phyloP scores from a whole-genome alignment of 257 asterid genomes.

The Mitragyna speciosa region DNA sequence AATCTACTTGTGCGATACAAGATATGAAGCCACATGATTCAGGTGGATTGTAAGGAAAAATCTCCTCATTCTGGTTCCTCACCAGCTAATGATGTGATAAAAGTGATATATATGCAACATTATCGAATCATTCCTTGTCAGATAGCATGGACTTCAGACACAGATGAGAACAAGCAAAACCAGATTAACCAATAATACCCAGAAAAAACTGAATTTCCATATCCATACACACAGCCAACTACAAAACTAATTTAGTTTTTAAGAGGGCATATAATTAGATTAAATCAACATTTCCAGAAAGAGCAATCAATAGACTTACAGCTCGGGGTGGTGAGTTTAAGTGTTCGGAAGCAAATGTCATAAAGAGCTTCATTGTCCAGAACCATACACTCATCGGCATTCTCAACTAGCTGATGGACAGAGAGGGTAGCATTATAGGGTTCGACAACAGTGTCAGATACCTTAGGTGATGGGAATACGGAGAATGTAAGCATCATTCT shows the following conservation, averaged over 20 bases:
- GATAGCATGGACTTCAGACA: neutral
- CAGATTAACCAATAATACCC: no score
- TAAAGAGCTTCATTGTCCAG: constrained; percentile 75
- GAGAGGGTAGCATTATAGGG: constrained; percentile 81
- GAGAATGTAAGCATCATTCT: constrained; percentile 87
- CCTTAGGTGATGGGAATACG: constrained; percentile 82
- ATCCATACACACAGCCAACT: neutral
- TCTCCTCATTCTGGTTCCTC: no score
- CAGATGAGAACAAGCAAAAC: no score
- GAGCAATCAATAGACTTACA: constrained; percentile 35
- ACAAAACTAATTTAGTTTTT: no score
- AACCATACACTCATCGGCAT: constrained; percentile 82
- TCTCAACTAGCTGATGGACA: constrained; percentile 80
- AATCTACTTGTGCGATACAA: no score
- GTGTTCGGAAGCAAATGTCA: constrained; percentile 71
- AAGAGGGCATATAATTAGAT: neutral
- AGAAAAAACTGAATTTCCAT: neutral
- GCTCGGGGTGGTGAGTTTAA: constrained; percentile 74
- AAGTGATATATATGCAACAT: neutral
- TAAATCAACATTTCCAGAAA: neutral
- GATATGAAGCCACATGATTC: no score
- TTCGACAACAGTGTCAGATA: constrained; percentile 74
- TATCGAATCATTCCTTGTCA: neutral
- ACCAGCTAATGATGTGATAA: neutral
- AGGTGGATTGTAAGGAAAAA: no score